Evolutionary conservation across 2,329 filamentous ascomycete genomes (phyloP).

Genomic region (Fusarium sp.): DNA sequence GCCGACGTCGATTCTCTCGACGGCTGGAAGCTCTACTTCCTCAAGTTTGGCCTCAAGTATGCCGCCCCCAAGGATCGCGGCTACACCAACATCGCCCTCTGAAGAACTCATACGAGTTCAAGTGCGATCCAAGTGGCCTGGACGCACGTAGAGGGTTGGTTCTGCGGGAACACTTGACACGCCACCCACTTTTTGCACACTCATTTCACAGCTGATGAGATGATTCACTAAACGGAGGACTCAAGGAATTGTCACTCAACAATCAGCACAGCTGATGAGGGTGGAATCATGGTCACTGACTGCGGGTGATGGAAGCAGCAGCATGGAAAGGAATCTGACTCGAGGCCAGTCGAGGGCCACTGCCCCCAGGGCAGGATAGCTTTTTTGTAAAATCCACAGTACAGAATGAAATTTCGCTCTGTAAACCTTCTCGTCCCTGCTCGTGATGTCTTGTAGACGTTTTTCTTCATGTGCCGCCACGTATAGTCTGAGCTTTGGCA

Average conservation of each 20-base stretch:
- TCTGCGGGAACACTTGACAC: not conserved
- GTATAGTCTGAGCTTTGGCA: not conserved
- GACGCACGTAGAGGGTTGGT: not conserved
- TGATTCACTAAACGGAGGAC: not conserved
- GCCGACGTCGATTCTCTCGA: not conserved
- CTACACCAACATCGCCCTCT: not conserved
- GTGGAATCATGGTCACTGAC: not conserved
- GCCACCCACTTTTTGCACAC: not conserved
- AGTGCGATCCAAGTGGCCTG: not conserved
- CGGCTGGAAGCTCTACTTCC: not conserved
- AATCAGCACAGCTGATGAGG: not conserved
- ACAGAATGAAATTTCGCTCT: not conserved
- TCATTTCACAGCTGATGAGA: not conserved
- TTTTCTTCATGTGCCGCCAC: not conserved
- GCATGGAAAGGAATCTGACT: not conserved
- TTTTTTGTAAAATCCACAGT: not conserved
- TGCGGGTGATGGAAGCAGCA: not conserved
- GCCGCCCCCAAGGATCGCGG: not conserved
- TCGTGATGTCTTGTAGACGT: not conserved
- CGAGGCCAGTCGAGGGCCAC: not conserved
- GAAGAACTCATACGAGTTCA: not conserved
- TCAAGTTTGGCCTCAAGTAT: not conserved
- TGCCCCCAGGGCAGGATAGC: not conserved
- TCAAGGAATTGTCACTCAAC: not conserved
- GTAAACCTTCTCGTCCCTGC: not conserved